Evolutionary conservation across 2,329 filamentous ascomycete genomes (phyloP), one percentile per base, ranked within the genome.

Genomic region (Calonectria multiphialidica): DNA sequence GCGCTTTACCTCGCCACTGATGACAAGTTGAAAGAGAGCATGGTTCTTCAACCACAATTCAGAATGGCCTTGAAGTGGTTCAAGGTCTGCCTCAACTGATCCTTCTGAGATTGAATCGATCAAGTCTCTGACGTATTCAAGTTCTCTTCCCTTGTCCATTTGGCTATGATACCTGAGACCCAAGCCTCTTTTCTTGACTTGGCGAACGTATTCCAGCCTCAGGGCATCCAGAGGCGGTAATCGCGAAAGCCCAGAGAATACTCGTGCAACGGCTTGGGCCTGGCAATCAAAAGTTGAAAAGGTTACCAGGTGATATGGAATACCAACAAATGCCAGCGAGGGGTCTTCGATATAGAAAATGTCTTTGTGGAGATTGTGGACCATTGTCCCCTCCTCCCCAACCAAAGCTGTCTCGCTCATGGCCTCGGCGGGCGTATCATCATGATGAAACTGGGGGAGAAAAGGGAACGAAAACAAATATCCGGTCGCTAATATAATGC

Each of bases 241-340:
- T 25, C 7, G 42, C 12, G 55, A 40, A 16, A 40, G 8, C 4
- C 89, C 90, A 0, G 88, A 83, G 21, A 92, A 86, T 0, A 92
- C 87, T 13, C 88, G 86, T 0, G 91, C 88, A 0, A 92, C 84
- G 0, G 87, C 88, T 75, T 91, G 88, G 0, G 90, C 91, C 77
- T 94, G 92, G 76, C 92, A 93, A 72, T 93, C 92, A 73, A 93
- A 93, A 1, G 93, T 83, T 0, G 90, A 90, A 77, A 93, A 94
- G 0, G 92, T 93, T 0, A 91, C 90, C 0, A 90, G 89, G 76
- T 92, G 89, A 79, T 90, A 93, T 0, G 90, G 90, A 0, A 91
- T 88, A 0, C 92, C 92, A 21, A 93, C 83, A 74, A 93, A 93
- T 0, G 86, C 83, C 1, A 94, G 83, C 0, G 89, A 89, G 0